Base-by-base conservation (phyloP, 2,329 filamentous ascomycete genomes). In the Basipetospora sp. region DNA sequence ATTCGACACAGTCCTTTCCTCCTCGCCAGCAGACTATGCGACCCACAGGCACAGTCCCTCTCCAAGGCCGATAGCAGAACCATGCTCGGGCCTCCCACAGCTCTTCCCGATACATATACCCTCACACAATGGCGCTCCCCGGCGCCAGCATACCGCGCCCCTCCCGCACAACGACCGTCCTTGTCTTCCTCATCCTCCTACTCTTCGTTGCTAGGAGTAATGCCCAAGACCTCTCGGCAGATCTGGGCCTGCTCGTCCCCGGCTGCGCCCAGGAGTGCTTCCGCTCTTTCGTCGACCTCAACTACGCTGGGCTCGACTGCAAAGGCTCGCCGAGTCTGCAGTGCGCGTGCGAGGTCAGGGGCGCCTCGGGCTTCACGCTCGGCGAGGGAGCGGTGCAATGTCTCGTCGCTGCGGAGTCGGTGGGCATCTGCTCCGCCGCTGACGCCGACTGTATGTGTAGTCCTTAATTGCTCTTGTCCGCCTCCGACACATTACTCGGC, bases 331-430 rank as follows among this genome's bases (percentile, higher is more conserved):
- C 10, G 26, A 67, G 9, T 64, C 52, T 83, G 45, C 57, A 64
- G 48, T 83, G 77, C 46, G 62, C 85, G 5, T 86, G 80, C 53
- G 65, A 66, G 27, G 63, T 65, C 41, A 61, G 62, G 25, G 77
- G 77, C 8, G 56, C 53, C 10, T 68, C 68, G 20, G 77, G 74
- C 8, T 78, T 75, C 47, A 84, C 80, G 2, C 49, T 84, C 34
- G 79, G 77, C n/a, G 80, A 85, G 56, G 79, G 68, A 9, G 77
- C 74, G 4, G 56, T 83, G 43, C 70, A 77, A 49, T 86, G 80
- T 53, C 65, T 81, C 25, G 60, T 69, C 8, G 70, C 70, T 6
- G 67, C 71, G 48, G 56, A 51, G 40, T 54, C 54, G 26, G 48
- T 64, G 31, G 66, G 66, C 3, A 57, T 55, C 11, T 86, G 80